Base-by-base conservation (phyloP, 2,329 filamentous ascomycete species). In the Microdochium trichocladiopsis region DNA sequence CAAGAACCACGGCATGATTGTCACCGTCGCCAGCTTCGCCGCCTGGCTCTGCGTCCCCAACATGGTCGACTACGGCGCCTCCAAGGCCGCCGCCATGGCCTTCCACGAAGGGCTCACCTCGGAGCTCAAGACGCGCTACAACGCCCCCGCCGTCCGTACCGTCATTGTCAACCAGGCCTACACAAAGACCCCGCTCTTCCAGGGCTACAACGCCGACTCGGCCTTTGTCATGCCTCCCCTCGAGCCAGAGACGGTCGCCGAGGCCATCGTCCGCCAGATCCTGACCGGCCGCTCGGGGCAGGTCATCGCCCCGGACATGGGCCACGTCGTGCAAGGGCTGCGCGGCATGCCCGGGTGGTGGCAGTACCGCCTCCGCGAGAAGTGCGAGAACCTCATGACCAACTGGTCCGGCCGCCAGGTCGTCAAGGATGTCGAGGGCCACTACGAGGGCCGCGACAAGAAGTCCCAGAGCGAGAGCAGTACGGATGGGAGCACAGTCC, bases 1-100 rank as follows among this genome's bases (percentile, higher is more conserved):
- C 8, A 63, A 63, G 12, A 83, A 89, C 69, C 86, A 90, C 69
- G 87, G 87, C 54, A 87, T 87, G 76, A 66, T 90, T 41, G 84
- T 90, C 22, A 90, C 84, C 0, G 77, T 90, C 22, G 82, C 87
- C 14, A 84, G 79, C 2, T 73, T 82, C 49, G 84, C 86, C 0
- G 77, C 79, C 12, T 88, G 80, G 68, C 58, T 82, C 8, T 72
- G 78, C 1, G 76, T 81, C 0, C 80, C 86, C 2, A 77, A 77
- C 58, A 79, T 88, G 74, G 78, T 84, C 36, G 85, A 89, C 68
- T 90, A 90, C 68, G 73, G 75, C 2, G 76, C 81, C 8, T 79
- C 77, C 57, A 90, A 90, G 69, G 79, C 85, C 1, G 85, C 82
- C 0, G 79, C 83, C 1, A 64, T 87, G 22, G 71, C 80, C 2